Evolutionary conservation across 495 filamentous ascomycete genomes (phyloP).

Genomic region (Corynascus novoguineensis): DNA sequence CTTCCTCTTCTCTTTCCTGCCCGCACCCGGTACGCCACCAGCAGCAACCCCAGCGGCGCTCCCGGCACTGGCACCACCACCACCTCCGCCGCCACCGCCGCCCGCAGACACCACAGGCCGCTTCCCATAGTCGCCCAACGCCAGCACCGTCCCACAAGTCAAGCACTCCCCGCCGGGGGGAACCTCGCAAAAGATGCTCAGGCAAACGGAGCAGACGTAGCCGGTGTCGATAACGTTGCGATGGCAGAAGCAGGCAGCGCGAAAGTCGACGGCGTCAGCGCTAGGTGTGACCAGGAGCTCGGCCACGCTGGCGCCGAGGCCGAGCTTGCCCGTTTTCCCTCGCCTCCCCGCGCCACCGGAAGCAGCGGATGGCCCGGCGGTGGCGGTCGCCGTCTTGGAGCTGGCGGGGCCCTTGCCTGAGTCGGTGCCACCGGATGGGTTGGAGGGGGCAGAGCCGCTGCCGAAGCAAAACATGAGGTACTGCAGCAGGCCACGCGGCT

Average conservation of each 20-base stretch:
- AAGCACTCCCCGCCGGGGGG: slow-evolving; percentile 61
- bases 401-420: not conserved
- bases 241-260: slow-evolving; percentile 96
- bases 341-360: slow-evolving; percentile 43
- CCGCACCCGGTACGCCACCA: not conserved
- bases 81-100: slow-evolving; percentile 28
- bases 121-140: slow-evolving; percentile 65
- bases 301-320: slow-evolving; percentile 16
- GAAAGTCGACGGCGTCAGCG: slow-evolving; percentile 86
- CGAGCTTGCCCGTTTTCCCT: slow-evolving; percentile 4
- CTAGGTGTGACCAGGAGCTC: slow-evolving; percentile 64
- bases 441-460: slow-evolving; percentile 34
- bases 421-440: slow-evolving; percentile 2
- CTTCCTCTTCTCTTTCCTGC: slow-evolving; percentile 32
- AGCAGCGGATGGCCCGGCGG: slow-evolving; percentile 42
- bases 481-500: slow-evolving; percentile 64
- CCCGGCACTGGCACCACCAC: not conserved
- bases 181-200: slow-evolving; percentile 62
- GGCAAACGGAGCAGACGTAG: slow-evolving; percentile 91
- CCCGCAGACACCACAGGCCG: slow-evolving; percentile 67
- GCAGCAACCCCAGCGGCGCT: not conserved
- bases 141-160: slow-evolving; percentile 83
- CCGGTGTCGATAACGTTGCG: slow-evolving; percentile 83
- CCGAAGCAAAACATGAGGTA: slow-evolving; percentile 93
- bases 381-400: slow-evolving; percentile 15